Evolutionary conservation across 2,329 filamentous ascomycete genomes (phyloP).

Genomic region (Trichoderma asperellum): DNA sequence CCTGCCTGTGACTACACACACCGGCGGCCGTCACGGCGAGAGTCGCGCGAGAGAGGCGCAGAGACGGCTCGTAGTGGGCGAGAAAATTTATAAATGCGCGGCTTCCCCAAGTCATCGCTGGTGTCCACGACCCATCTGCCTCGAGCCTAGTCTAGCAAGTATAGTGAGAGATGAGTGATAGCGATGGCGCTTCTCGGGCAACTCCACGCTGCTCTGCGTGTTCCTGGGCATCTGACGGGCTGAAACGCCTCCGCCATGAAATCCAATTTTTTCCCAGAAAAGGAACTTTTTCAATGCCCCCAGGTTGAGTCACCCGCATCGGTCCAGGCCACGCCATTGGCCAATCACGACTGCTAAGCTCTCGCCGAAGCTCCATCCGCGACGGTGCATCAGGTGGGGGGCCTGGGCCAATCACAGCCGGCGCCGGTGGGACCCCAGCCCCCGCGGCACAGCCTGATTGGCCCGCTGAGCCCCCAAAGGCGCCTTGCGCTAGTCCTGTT

Average conservation of each 20-base stretch:
- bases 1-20: neutral
- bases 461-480: conserved; percentile 29
- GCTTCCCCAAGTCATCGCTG: neutral
- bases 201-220: neutral
- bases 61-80: neutral
- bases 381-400: conserved; percentile 38
- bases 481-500: conserved; percentile 42
- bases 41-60: neutral
- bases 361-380: conserved; percentile 43
- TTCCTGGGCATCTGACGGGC: neutral
- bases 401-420: conserved; percentile 36
- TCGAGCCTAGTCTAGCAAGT: neutral
- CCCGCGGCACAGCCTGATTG: conserved; percentile 36
- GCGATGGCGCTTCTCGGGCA: neutral
- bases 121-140: neutral
- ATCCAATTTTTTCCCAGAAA: neutral
- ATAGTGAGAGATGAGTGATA: no score
- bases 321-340: conserved; percentile 33
- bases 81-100: neutral
- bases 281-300: conserved; percentile 20
- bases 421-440: conserved; percentile 27
- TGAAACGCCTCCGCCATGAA: neutral
- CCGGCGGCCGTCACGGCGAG: neutral
- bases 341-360: conserved; percentile 38
- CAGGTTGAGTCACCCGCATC: conserved; percentile 40